A percentile compares a stretch with the other conserved stretches of the same genome.
Evolutionary conservation across 1,284 basidiomycete species (phyloP).

Genomic region (Ustilago vetiveriae): DNA sequence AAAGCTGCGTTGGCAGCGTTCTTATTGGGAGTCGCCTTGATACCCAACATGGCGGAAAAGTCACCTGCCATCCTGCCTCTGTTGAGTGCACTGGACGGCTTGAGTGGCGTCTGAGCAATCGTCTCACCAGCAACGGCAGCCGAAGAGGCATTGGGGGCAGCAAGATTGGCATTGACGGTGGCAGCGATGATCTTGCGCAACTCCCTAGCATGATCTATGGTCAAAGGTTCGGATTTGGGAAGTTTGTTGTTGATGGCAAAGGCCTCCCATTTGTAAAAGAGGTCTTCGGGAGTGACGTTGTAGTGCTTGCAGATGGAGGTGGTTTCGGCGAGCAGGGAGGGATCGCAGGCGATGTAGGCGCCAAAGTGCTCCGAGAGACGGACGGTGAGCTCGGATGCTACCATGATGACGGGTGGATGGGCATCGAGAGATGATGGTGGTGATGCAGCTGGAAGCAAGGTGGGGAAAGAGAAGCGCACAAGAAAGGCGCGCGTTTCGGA

Average conservation of each 20-base stretch:
- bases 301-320: constrained; percentile 49
- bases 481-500: too few relatives aligned
- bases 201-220: constrained; percentile 44
- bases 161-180: constrained; percentile 19
- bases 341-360: constrained; percentile 28
- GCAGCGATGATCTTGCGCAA: constrained; percentile 43
- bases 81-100: constrained; percentile 35
- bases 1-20: constrained; percentile 6
- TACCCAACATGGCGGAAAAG: constrained; percentile 22
- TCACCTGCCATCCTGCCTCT: constrained; percentile 26
- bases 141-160: too few relatives aligned
- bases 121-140: background rate
- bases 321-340: constrained; percentile 35
- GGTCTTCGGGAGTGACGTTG: constrained; percentile 42
- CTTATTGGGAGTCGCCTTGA: constrained; percentile 30
- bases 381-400: constrained; percentile 23
- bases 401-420: constrained; percentile 8
- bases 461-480: too few relatives aligned
- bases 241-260: constrained; percentile 46
- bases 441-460: background rate
- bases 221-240: constrained; percentile 34
- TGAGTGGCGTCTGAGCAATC: constrained; percentile 14
- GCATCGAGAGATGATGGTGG: background rate
- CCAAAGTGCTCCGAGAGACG: constrained; percentile 39
- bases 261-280: constrained; percentile 60